Evolutionary conservation across 768 basidiomycete species (phyloP).

Genomic region (Lepiota subincarnata): DNA sequence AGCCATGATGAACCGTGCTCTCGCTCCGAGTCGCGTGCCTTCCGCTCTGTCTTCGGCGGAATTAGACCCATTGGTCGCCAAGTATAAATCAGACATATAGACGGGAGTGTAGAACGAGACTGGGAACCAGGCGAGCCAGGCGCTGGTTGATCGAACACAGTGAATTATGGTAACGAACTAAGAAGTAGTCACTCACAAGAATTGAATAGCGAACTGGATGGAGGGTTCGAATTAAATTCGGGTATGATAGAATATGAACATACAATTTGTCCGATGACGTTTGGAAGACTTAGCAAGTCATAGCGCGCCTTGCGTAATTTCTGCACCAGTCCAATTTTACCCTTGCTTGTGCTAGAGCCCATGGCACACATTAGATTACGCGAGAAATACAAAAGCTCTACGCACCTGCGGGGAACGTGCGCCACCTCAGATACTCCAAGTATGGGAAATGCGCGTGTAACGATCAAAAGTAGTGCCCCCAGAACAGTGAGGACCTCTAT

Average conservation of each 20-base stretch:
- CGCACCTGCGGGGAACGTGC: background rate
- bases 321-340: slow-evolving; percentile 24
- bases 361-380: background rate
- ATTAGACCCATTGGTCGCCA: slow-evolving; percentile 31
- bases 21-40: slow-evolving; percentile 77
- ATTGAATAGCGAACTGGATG: slow-evolving; percentile 69
- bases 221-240: background rate
- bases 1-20: slow-evolving; percentile 77
- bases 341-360: slow-evolving; percentile 18
- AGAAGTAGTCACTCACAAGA: slow-evolving; percentile 52
- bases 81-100: slow-evolving; percentile 86
- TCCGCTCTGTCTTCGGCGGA: slow-evolving; percentile 35
- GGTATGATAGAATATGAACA: slow-evolving; percentile 19
- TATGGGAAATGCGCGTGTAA: slow-evolving; percentile 60
- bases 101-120: slow-evolving; percentile 82
- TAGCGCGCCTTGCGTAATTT: slow-evolving; percentile 66
- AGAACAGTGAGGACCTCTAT: slow-evolving; percentile 77
- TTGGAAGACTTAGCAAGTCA: slow-evolving; percentile 65
- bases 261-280: slow-evolving; percentile 75
- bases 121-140: slow-evolving; percentile 91
- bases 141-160: slow-evolving; percentile 33
- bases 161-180: background rate
- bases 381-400: too few species aligned
- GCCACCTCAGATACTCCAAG: slow-evolving; percentile 60
- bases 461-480: slow-evolving; percentile 63